Evolutionary conservation across 345 rosid genomes (phyloP), one percentile per base, ranked within the genome.

Genomic region (Lepidium africanum): DNA sequence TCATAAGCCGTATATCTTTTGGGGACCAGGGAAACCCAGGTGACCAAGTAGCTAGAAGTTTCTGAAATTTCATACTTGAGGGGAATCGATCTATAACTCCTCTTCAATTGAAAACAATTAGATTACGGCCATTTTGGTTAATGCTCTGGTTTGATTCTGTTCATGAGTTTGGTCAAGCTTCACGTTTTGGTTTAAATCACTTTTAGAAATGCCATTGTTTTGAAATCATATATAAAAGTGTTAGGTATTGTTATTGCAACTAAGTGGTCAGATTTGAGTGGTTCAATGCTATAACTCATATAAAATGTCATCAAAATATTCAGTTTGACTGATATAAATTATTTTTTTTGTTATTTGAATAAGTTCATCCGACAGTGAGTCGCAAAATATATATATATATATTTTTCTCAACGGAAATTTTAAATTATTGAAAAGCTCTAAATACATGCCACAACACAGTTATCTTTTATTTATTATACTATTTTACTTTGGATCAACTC

Each of bases 141-240:
- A n/a, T n/a, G n/a, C n/a, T n/a, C n/a, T n/a, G n/a, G 86, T 51
- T 79, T 67, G 81, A 76, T 54, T 49, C 75, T 16, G 62, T 60
- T 35, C 23, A 17, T 32, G 37, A 23, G 61, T 42, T 65, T 62
- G 59, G 56, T 62, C 45, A 50, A 56, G 39, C 70, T 64, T 59
- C 64, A 59, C 51, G 9, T 65, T 46, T 65, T 42, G 40, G 21
- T 36, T 32, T 59, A 33, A 6, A 15, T 10, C 8, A 15, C 16
- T 39, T 25, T 10, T 25, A 21, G 39, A 5, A 30, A 30, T 30
- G 7, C 33, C 7, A 30, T 30, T 30, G 7, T 30, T 30, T 30
- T 30, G 1, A 30, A 30, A 30, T 30, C 33, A 30, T 0, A 30
- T 5, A 30, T 30, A 30, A 30, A 30, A 5, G 7, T 30, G 33